Base-by-base conservation (phyloP, 257 asterid genomes). In the Buddleja alternifolia region DNA sequence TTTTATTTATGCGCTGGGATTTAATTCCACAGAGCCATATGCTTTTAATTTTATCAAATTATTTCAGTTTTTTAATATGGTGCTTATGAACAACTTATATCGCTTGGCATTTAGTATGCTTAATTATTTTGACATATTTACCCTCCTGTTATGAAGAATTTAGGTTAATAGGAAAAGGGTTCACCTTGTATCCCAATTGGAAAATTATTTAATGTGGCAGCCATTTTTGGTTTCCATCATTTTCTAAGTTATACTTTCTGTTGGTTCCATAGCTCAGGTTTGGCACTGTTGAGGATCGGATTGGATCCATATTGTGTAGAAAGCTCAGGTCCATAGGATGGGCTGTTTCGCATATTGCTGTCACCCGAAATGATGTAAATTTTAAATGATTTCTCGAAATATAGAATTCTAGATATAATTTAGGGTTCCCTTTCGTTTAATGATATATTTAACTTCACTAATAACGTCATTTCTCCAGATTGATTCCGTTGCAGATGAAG, bases 221-320 rank as follows among this genome's bases (percentile, higher is more conserved):
- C 74, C 54, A 48, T 54, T 47, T 59, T 52, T 63, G 73, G 45
- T 73, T 62, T 46, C 63, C 39, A 54, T 71, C 67, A 70, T 73
- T 79, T 70, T 70, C 77, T 79, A 69, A 78, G 73, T 77, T 59
- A 80, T 72, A 69, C 69, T 63, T 67, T 77, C 69, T 72, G 70
- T 78, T 80, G 86, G 83, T 76, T 85, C 87, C 92, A 79, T 92
- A 92, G 98, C 96, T 92, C 98, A 92, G 98, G 88, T 92, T 81
- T 80, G 96, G 96, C 88, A 79, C 83, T 58, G 87, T 89, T 70
- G 93, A 89, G 92, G 96, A 89, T 76, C 78, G 61, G 60, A 70
- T 92, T 78, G 80, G 94, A 61, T 79, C 84, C 66, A 45, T 75
- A 51, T 69, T 92, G 82, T 83, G 88, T 67, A 74, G 46, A 50